Percentiles rank a stretch among this genome's conserved stretches.
These are phyloP conservation scores for Aspergillus bertholletiae DNA, from an alignment of 495 filamentous ascomycete species.

Conservation along the genomic window DNA sequence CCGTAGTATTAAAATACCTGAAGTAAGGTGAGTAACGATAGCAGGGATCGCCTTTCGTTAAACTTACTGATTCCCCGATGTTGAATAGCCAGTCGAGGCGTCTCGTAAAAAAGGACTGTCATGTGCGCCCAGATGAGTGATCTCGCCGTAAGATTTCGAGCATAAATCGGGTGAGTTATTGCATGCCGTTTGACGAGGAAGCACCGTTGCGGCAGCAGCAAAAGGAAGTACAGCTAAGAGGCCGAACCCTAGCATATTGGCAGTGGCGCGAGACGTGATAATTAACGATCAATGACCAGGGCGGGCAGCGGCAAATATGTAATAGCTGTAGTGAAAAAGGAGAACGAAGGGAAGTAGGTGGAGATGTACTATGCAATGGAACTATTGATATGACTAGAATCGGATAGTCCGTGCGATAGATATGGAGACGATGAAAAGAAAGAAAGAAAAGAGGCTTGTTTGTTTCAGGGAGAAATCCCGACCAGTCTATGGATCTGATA, in stretches of 20 bases:
- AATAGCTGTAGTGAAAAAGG: neutral
- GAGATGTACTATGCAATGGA: neutral
- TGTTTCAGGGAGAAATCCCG: neutral
- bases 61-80: conserved; percentile 61
- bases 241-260: conserved; percentile 27
- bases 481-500: conserved; percentile 2
- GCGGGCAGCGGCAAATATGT: neutral
- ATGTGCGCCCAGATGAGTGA: conserved; percentile 64
- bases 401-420: neutral
- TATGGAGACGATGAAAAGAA: neutral
- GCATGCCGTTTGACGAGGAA: conserved; percentile 44
- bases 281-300: neutral
- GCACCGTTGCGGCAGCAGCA: conserved; percentile 26
- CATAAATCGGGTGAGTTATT: conserved; percentile 62
- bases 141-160: conserved; percentile 54
- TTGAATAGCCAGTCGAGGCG: conserved; percentile 45
- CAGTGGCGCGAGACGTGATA: neutral
- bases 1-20: conserved; percentile 65
- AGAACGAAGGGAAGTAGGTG: no score
- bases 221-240: conserved; percentile 31
- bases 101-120: conserved; percentile 58
- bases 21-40: neutral
- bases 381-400: neutral
- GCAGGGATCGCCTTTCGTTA: neutral
- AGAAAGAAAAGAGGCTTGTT: neutral